phyloP scores from a whole-genome alignment of 2,329 filamentous ascomycete genomes.

The Ceratocystis papillata region DNA sequence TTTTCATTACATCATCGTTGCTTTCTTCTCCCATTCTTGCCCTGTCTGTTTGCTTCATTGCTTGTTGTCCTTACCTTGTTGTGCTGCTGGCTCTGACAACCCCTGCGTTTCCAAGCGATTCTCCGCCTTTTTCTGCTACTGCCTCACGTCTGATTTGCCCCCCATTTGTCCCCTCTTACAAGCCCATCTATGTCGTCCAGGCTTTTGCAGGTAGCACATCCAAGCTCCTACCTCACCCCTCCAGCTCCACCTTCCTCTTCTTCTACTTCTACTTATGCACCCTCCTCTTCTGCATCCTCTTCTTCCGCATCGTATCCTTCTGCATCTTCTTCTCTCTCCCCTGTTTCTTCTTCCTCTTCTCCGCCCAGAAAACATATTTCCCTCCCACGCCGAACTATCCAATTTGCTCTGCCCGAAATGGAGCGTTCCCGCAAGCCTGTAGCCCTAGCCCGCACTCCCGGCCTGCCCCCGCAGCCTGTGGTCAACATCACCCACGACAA shows the following conservation, averaged over 20 bases:
- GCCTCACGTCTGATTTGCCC: slow-evolving; percentile 11
- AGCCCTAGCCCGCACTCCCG: slow-evolving; percentile 62
- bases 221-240: slow-evolving; percentile 2
- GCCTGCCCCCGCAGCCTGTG: slow-evolving; percentile 61
- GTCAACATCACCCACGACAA: slow-evolving; percentile 64
- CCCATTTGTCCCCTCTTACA: slow-evolving; percentile 1
- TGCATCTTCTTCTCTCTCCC: too few relatives aligned
- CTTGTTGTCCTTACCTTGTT: background rate
- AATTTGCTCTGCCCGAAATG: slow-evolving; percentile 37
- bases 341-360: too few relatives aligned
- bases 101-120: background rate
- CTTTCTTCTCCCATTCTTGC: background rate
- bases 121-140: slow-evolving; percentile 11
- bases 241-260: background rate
- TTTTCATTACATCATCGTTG: background rate
- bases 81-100: background rate
- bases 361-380: slow-evolving; percentile 33
- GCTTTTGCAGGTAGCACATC: slow-evolving; percentile 4
- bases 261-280: background rate
- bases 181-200: background rate
- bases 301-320: too few relatives aligned
- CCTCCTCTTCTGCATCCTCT: too few relatives aligned
- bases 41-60: background rate
- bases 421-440: slow-evolving; percentile 77
- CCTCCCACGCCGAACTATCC: slow-evolving; percentile 10